These are phyloP conservation scores for Aspergillus latus DNA, from an alignment of 2,329 filamentous ascomycete species.

Conservation along the genomic window DNA sequence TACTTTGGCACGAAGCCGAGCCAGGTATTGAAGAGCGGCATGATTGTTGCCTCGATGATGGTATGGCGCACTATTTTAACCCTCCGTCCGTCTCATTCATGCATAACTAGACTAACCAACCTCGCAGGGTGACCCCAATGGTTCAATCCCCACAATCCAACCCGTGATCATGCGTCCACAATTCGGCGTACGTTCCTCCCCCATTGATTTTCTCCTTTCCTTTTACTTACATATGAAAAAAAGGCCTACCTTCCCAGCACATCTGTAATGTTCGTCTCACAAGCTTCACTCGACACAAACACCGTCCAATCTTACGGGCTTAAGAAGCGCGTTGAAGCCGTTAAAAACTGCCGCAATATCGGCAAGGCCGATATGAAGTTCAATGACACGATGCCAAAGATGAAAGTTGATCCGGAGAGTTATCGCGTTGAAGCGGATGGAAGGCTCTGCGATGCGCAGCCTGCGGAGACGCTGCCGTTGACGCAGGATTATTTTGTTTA, in stretches of 20 bases:
- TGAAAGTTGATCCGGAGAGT: constrained; percentile 88
- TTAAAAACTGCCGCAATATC: constrained; percentile 71
- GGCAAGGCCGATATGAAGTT: constrained; percentile 88
- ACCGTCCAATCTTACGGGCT: constrained; percentile 70
- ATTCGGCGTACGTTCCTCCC: constrained; percentile 60
- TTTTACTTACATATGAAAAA: not conserved
- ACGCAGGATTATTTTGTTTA: constrained; percentile 56
- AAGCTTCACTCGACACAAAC: constrained; percentile 67
- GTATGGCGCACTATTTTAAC: constrained; percentile 46
- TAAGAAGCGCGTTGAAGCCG: constrained; percentile 75
- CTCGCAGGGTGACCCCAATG: constrained; percentile 71
- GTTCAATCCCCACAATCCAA: constrained; percentile 83
- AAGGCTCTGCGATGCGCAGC: constrained; percentile 68
- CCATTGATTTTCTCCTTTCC: not conserved
- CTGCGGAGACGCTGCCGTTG: constrained; percentile 69
- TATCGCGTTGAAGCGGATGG: constrained; percentile 88
- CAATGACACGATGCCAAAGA: constrained; percentile 78
- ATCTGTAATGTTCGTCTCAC: constrained; percentile 80
- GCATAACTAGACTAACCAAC: not conserved
- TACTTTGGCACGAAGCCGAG: constrained; percentile 86
- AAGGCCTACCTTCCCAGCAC: constrained; percentile 65
- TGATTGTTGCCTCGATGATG: constrained; percentile 83
- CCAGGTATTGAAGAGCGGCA: constrained; percentile 79
- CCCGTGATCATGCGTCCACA: constrained; percentile 81
- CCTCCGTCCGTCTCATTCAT: not conserved